Evolutionary conservation across 2,329 filamentous ascomycete genomes (phyloP).

Genomic region (Ciborinia camelliae): DNA sequence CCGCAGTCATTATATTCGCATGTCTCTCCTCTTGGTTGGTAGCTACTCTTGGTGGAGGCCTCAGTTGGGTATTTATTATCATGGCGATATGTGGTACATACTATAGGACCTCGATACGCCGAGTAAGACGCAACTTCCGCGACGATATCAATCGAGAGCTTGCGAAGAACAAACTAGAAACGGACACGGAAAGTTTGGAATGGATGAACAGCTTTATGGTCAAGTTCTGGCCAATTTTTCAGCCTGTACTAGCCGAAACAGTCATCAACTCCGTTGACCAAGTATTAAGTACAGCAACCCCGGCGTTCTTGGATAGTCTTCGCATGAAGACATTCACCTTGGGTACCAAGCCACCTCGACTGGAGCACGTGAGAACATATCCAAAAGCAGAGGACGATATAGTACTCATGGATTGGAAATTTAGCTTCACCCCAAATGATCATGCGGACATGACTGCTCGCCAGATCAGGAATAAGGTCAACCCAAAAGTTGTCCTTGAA

Average conservation of each 20-base stretch:
- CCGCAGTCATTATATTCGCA: constrained; percentile 88
- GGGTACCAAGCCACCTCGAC: constrained; percentile 87
- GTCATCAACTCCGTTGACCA: constrained; percentile 95
- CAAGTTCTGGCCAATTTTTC: constrained; percentile 99
- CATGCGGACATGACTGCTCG: constrained; percentile 83
- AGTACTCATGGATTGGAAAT: constrained; percentile 99
- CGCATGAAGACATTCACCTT: constrained; percentile 91
- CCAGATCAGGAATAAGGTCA: constrained; percentile 92
- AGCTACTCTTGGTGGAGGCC: constrained; percentile 81
- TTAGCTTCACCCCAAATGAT: constrained; percentile 97
- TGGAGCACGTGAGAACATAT: constrained; percentile 98
- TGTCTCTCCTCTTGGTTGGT: constrained; percentile 88
- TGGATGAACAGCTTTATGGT: constrained; percentile 99
- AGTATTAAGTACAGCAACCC: constrained; percentile 87
- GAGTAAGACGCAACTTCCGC: constrained; percentile 90
- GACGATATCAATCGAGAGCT: constrained; percentile 91
- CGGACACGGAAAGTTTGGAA: constrained; percentile 86
- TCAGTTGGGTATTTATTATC: constrained; percentile 89
- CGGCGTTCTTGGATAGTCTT: constrained; percentile 87
- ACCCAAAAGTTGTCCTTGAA: constrained; percentile 93
- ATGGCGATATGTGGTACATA: constrained; percentile 93
- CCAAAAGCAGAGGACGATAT: constrained; percentile 93
- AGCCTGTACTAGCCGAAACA: constrained; percentile 86
- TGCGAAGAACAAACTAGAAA: constrained; percentile 81
- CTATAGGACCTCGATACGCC: constrained; percentile 90